A percentile compares a stretch with the other conserved stretches of the same genome.
phyloP scores from a whole-genome alignment of 2,329 filamentous ascomycete genomes.

The Blastomyces parvus region DNA sequence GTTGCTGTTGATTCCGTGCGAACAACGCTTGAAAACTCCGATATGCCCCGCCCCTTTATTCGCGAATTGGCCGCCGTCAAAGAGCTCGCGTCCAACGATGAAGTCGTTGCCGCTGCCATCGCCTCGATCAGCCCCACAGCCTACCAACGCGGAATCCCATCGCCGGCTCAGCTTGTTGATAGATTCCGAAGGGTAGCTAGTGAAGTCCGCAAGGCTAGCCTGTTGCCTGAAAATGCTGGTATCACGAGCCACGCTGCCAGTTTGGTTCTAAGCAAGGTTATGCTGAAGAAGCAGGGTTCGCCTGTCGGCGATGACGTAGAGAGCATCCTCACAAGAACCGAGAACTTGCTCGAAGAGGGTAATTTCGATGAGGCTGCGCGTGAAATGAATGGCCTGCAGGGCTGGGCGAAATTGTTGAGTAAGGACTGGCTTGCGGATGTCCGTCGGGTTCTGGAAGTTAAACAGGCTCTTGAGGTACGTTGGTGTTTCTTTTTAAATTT shows the following conservation, averaged over 20 bases:
- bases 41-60: slow-evolving; percentile 73
- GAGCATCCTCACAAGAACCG: slow-evolving; percentile 80
- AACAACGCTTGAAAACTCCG: slow-evolving; percentile 65
- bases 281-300: slow-evolving; percentile 89
- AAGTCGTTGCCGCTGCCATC: slow-evolving; percentile 85
- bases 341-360: slow-evolving; percentile 85
- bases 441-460: slow-evolving; percentile 84
- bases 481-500: neutral
- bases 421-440: slow-evolving; percentile 90
- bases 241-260: slow-evolving; percentile 90
- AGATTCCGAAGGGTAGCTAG: slow-evolving; percentile 85
- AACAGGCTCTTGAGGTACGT: slow-evolving; percentile 90
- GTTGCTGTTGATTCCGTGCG: slow-evolving; percentile 91
- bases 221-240: slow-evolving; percentile 87
- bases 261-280: slow-evolving; percentile 78
- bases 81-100: slow-evolving; percentile 74
- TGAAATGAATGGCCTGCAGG: slow-evolving; percentile 86
- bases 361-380: slow-evolving; percentile 82
- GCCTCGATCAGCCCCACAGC: slow-evolving; percentile 90
- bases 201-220: slow-evolving; percentile 87
- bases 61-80: slow-evolving; percentile 89
- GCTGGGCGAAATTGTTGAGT: slow-evolving; percentile 92
- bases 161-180: slow-evolving; percentile 77
- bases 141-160: slow-evolving; percentile 85
- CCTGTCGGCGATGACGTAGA: slow-evolving; percentile 84